Base-by-base conservation (phyloP, 768 basidiomycete genomes). In the Suillus spraguei region DNA sequence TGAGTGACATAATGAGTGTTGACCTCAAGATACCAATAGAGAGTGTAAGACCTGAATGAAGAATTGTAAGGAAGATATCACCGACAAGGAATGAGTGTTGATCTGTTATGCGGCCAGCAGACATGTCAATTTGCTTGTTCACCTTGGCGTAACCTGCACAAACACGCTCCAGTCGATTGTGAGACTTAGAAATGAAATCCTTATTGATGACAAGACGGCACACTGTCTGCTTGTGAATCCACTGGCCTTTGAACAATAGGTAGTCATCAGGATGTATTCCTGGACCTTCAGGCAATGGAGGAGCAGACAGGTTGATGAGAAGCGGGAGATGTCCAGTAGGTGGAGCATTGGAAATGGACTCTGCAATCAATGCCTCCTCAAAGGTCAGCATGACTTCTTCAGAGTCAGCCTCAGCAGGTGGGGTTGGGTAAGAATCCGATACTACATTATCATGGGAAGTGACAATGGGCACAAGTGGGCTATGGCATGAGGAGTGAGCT, bases 221-320 rank as follows among this genome's bases (percentile, higher is more conserved):
- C 5, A 61, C 32, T 4, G 47, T 47, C 11, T 44, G 42, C 36
- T 61, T 61, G 60, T 61, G 47, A 17, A 61, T 49, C 60, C 60
- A 61, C 17, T 22, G 11, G 9, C 46, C 60, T 49, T 61, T 52
- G 33, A 17, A 61, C 14, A 61, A 52, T 20, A 61, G 32, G 46
- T 49, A 61, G 17, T 61, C 46, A 16, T 28, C 46, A 22, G 60
- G 60, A 36, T 6, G 33, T 24, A 61, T 22, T 20, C 60, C 60
- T 46, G n/a, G 44, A n/a, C 44, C n/a, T 10, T 46, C 20, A 10
- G n/a, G 44, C 44, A 46, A 46, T n/a, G n/a, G 20, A 20, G 44
- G 44, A 10, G 44, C n/a, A 46, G 39, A 39, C 1, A 1, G 39
- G 5, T 39, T 16, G 16, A 39, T 2, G 16, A 39, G 39, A 39